Evolutionary conservation across 305 asterid species (phyloP).

Genomic region (Plantago lanceolata): DNA sequence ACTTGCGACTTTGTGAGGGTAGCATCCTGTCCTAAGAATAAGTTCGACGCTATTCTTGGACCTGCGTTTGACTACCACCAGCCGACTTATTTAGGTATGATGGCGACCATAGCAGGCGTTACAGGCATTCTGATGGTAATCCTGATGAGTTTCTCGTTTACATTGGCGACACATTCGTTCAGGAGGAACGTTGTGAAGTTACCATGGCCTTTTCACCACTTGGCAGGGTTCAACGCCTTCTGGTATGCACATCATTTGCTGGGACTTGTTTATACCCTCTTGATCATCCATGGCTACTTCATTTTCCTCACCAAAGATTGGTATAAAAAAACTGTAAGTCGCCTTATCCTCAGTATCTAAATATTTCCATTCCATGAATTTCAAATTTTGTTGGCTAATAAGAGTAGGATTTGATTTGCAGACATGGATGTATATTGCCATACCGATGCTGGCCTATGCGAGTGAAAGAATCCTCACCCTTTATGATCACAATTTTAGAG

Average conservation of each 20-base stretch:
- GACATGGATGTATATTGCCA: constrained; percentile 87
- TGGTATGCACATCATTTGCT: constrained; percentile 95
- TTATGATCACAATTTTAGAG: constrained; percentile 51
- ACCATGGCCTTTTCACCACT: constrained; percentile 53
- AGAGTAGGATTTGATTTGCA: constrained; percentile 40
- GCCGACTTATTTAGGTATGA: constrained; percentile 51
- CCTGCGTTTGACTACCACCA: constrained; percentile 40
- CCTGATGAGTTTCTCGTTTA: constrained; percentile 59
- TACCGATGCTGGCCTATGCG: constrained; percentile 54
- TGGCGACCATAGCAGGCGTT: constrained; percentile 40
- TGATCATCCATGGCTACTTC: constrained; percentile 75
- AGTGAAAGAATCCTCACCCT: constrained; percentile 59
- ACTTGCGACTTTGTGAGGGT: constrained; percentile 64
- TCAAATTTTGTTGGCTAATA: constrained; percentile 37
- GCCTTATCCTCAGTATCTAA: background rate
- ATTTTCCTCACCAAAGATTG: constrained; percentile 56
- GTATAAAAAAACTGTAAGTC: constrained; percentile 67
- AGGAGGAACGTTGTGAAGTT: constrained; percentile 65
- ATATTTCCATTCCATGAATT: no score
- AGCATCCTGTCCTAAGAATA: constrained; percentile 45
- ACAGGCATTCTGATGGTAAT: constrained; percentile 65
- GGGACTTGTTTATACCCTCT: constrained; percentile 55
- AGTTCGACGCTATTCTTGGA: constrained; percentile 47
- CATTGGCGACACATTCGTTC: constrained; percentile 67
- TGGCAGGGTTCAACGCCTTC: constrained; percentile 89